Evolutionary conservation across 2,329 filamentous ascomycete species (phyloP), one percentile per base, ranked within the genome.

Genomic region (Colletotrichum plurivorum): DNA sequence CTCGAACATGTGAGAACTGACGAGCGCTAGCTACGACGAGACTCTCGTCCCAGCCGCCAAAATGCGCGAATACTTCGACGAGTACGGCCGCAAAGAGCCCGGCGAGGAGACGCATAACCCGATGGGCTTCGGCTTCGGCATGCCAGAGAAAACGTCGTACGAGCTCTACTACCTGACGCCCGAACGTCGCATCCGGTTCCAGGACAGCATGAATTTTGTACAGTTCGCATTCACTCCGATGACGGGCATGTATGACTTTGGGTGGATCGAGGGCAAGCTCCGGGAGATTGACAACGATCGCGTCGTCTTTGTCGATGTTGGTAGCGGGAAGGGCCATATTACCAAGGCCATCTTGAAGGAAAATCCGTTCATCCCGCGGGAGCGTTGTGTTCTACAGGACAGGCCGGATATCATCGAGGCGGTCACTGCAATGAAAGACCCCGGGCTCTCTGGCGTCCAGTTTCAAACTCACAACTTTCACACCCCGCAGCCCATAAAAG

Each of bases 301-400:
- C 2, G 49, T 67, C 0, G 56, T 78, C 3, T 65, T 80, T 20
- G 76, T 80, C 5, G 77, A 81, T 68, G 75, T 81, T n/a, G 78
- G 78, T 20, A 77, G 77, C 25, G 73, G 78, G 9, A 75, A 73
- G 49, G 78, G 79, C 7, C 73, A 74, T 27, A 71, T 72, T 8
- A 48, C 75, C 5, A 61, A 53, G 13, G 67, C 69, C 0, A 75
- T 76, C 20, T 25, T 52, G 16, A 12, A 51, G 22, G 49, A 54
- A 10, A 70, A 59, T n/a, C 36, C 31, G 0, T 61, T 67, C 20
- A 10, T 66, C 27, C 57, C 55, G 20, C n/a, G 20, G 8, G 25
- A 69, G 3, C 46, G 60, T 2, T 43, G 41, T 15, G 12, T 43
- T 1, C 16, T 43, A 15, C 13, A 43, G 6, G 41, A 43, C 41